Evolutionary conservation across 352 stramenopile species (phyloP).

Genomic region (Phytophthora uliginosa): DNA sequence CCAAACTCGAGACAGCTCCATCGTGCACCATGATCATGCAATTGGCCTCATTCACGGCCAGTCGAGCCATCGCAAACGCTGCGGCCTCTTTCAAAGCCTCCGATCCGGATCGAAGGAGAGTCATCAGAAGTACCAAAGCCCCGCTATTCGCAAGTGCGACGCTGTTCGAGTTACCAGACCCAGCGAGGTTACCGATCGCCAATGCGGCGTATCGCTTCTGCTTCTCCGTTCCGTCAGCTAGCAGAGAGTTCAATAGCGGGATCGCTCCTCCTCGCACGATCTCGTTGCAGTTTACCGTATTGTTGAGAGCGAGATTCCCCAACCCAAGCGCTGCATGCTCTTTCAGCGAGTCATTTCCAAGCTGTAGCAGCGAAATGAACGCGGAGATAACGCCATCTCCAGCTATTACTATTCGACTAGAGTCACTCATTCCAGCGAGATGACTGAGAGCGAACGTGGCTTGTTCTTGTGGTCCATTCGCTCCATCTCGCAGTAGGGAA

Average conservation of each 20-base stretch:
- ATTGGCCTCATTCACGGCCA: background rate
- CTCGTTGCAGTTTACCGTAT: background rate
- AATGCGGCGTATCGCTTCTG: background rate
- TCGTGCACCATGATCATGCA: background rate
- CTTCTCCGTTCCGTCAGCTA: background rate
- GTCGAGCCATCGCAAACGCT: constrained; percentile 2
- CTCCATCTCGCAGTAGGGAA: background rate
- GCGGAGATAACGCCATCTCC: constrained; percentile 1
- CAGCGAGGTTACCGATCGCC: background rate
- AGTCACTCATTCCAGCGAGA: constrained; percentile 7
- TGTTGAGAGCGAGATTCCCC: constrained; percentile 11
- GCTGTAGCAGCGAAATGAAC: constrained; percentile 3
- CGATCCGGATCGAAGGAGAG: constrained; percentile 1
- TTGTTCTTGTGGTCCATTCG: background rate
- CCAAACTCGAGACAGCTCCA: constrained; percentile 1
- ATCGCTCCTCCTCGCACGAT: constrained; percentile 4
- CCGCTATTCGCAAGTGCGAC: background rate
- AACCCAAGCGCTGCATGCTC: constrained; percentile 5
- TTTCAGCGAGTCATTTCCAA: background rate
- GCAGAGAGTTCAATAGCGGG: background rate
- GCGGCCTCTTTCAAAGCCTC: constrained; percentile 9
- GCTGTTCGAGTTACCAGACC: background rate
- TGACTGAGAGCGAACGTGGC: constrained; percentile 12
- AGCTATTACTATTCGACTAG: background rate
- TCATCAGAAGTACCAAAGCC: background rate